Evolutionary conservation across 495 filamentous ascomycete species (phyloP), one percentile per base, ranked within the genome.

Genomic region (Parathielavia hyrcaniae): DNA sequence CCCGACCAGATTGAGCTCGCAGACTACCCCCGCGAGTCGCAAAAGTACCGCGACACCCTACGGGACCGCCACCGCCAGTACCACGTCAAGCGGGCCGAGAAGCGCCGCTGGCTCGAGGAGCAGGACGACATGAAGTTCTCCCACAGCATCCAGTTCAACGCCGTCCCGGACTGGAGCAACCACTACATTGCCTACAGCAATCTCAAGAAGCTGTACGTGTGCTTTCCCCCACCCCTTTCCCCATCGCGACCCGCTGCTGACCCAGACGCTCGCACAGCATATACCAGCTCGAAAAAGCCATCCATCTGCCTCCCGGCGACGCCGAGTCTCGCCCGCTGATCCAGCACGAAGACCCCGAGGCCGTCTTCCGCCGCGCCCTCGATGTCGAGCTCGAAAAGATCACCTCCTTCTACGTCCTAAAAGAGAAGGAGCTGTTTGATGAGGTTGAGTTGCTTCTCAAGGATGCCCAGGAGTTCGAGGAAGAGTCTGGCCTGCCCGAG

Each of bases 141-240:
- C 50, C 93, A 97, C 69, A 97, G 95, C 74, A 85, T 99, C 62
- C 93, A 99, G 76, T 99, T 99, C 75, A 99, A 99, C 74, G 90
- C 93, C 55, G 95, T 99, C 56, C 93, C 95, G 20, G 93, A 99
- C 69, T 99, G 93, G 93, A 97, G 91, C 75, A 88, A 84, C 60
- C 83, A 96, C 72, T 99, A 99, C 71, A 93, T 99, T 64, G 86
- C 90, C 54, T 99, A 99, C 73, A 95, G 90, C 70, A 97, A 96
- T 66, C 82, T 97, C 61, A 99, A 99, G 81, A 99, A 99, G 78
- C 77, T 96, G 91, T 96, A 75, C 68, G 90, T 79, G 39, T 48
- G 7, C 17, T 34, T 43, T 0, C 13, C 13, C 39, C 5, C 50
- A 3, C 17, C 36, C 17, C 23, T 43, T 0, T 11, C 13, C 39